Base-by-base conservation (phyloP, 2,329 filamentous ascomycete genomes). In the Neoscytalidium dimidiatum region DNA sequence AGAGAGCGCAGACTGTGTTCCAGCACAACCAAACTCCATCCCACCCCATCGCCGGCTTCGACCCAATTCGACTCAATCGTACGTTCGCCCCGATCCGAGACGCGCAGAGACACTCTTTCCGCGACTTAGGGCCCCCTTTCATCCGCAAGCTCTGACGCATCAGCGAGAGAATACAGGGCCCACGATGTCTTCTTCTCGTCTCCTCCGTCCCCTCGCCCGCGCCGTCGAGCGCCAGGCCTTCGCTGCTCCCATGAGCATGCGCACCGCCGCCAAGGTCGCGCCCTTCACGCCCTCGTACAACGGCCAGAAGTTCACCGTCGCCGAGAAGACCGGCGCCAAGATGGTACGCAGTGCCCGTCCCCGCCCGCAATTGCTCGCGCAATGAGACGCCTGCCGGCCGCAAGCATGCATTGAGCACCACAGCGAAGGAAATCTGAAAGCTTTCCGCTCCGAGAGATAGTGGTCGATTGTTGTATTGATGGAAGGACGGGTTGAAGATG, bases 171-270 rank as follows among this genome's bases (percentile, higher is more conserved):
- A 43, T 21, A 62, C 61, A 51, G 44, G 44, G 44, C 67, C 66
- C 74, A 75, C 51, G 69, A 79, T 79, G 77, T 78, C 78, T 74
- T 72, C 77, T 71, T 60, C 73, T 63, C 77, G 77, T 66, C 71
- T 79, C 71, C 69, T 79, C 72, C 77, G 77, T 69, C 77, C 77
- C 66, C 71, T 79, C 69, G 72, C 75, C 62, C 75, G 77, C 74
- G 68, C 68, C 41, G 69, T 77, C 66, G 72, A 77, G 72, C 76
- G 76, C 74, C 75, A 75, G 70, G 73, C 75, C 44, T 69, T 78
- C 66, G 69, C 70, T 48, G 71, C 74, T 51, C 52, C 64, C 41
- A 23, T 31, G 58, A 62, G 51, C 62, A 52, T 62, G 41, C 61
- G 62, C 53, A 60, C 64, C 62, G 53, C 53, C 35, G 41, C 35